Evolutionary conservation across 768 basidiomycete genomes (phyloP).

Genomic region (Macrolepiota dolichaula): DNA sequence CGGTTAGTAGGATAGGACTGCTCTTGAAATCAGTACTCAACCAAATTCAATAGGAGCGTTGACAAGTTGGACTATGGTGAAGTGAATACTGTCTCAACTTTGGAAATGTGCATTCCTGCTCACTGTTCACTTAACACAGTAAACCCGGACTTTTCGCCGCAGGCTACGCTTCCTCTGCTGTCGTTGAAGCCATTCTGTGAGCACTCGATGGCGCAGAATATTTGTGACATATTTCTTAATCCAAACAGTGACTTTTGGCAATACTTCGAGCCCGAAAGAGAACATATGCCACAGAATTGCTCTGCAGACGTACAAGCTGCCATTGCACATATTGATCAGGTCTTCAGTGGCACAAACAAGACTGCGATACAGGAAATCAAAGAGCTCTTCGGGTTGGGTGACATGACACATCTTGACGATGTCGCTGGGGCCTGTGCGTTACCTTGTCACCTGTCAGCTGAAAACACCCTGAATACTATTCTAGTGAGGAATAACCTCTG

Average conservation of each 20-base stretch:
- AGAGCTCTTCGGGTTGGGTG: slow-evolving; percentile 53
- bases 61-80: slow-evolving; percentile 67
- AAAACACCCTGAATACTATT: slow-evolving; percentile 33
- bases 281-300: slow-evolving; percentile 70
- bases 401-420: slow-evolving; percentile 61
- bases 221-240: background rate
- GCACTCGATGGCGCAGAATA: slow-evolving; percentile 11
- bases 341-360: slow-evolving; percentile 42
- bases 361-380: slow-evolving; percentile 53
- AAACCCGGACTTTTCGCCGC: slow-evolving; percentile 62
- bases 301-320: slow-evolving; percentile 68
- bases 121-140: slow-evolving; percentile 27
- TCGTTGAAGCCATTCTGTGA: slow-evolving; percentile 58
- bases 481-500: slow-evolving; percentile 56
- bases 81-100: slow-evolving; percentile 34
- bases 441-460: slow-evolving; percentile 10
- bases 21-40: background rate
- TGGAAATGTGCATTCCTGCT: background rate
- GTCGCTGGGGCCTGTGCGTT: slow-evolving; percentile 53
- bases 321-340: slow-evolving; percentile 56
- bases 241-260: slow-evolving; percentile 54
- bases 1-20: slow-evolving; percentile 22
- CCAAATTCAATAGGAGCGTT: slow-evolving; percentile 28
- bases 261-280: slow-evolving; percentile 71
- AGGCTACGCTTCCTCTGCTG: slow-evolving; percentile 65